A percentile compares a stretch with the other conserved stretches of the same genome.
phyloP scores from a whole-genome alignment of 306 rosid species.

The Rosa multiflora region DNA sequence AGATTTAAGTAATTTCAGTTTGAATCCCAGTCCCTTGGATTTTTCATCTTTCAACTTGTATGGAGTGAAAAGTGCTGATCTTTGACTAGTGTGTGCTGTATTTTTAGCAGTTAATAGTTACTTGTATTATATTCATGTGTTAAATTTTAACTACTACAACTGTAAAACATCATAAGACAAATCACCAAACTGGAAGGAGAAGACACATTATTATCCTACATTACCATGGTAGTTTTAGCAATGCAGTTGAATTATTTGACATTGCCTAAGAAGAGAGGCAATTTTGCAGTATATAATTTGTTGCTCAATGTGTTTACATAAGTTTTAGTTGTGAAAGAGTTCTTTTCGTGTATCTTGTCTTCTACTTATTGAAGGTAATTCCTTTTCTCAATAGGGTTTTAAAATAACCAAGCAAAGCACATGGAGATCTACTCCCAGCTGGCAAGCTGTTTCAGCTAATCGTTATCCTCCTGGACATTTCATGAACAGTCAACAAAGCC shows the following conservation, averaged over 20 bases:
- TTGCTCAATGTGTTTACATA: background rate
- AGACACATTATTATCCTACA: background rate
- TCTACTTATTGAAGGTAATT: background rate
- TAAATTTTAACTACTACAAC: background rate
- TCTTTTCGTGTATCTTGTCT: background rate
- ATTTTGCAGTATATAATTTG: background rate
- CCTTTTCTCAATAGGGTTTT: conserved; percentile 61
- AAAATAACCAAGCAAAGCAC: conserved; percentile 81
- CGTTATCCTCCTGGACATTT: conserved; percentile 91
- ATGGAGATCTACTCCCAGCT: conserved; percentile 77
- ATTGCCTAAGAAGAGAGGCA: background rate
- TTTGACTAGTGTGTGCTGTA: background rate
- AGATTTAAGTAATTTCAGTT: background rate
- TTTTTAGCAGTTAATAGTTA: background rate
- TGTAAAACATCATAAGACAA: background rate
- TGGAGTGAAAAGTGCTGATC: background rate
- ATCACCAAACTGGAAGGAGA: background rate
- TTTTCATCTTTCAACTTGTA: background rate
- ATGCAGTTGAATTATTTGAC: background rate
- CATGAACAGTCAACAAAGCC: conserved; percentile 91
- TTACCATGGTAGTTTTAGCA: background rate
- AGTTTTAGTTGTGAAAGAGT: background rate
- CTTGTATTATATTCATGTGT: background rate
- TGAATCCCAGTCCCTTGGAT: background rate
- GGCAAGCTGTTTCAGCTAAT: conserved; percentile 83